Base-by-base conservation (phyloP, 208 protist species). In the Trichomonas gallinae region DNA sequence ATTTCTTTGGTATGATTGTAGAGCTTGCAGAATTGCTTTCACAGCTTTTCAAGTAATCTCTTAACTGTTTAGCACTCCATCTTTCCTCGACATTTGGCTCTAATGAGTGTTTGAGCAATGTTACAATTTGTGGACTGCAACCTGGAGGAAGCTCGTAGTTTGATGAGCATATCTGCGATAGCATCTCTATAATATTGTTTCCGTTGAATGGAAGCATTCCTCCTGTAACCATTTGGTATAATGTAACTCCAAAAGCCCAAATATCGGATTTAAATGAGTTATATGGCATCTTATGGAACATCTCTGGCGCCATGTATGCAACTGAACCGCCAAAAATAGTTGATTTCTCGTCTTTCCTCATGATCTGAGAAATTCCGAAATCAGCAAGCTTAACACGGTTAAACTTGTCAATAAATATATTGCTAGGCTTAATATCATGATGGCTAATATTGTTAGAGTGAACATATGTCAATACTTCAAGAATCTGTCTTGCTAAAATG, bases 111-210 rank as follows among this genome's bases (percentile, higher is more conserved):
- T 72, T 72, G 26, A 72, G 58, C 26, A 72, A 72, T n/a, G 26
- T 72, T 31, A 17, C 26, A 72, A 72, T 17, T 26, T 72, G 11
- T 72, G 11, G 11, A n/a, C 11, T 17, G 58, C 58, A 72, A 26
- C 26, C 26, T n/a, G 11, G 11, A 31, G 58, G 58, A 31, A 72
- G 4, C 11, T n/a, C 26, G 21, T 72, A 72, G 2, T 72, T 72
- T 1, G 11, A 17, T 26, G 11, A 6, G 58, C 11, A 72, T 9
- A 96, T 96, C 49, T 10, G 0, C 6, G 10, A 38, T 45, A 96
- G 72, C 9, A 44, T 91, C 40, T 96, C 96, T 17, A 96, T 96
- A 88, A 96, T 96, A 44, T 44, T 58, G 17, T 13, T 49, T 26
- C 48, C 96, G 42, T n/a, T 6, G 96, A 40, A 63, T 23, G 96